A percentile compares a stretch with the other conserved stretches of the same genome.
Conservation (phyloP, 495 filamentous ascomycete species). For the Chaetomium fimeti region DNA sequence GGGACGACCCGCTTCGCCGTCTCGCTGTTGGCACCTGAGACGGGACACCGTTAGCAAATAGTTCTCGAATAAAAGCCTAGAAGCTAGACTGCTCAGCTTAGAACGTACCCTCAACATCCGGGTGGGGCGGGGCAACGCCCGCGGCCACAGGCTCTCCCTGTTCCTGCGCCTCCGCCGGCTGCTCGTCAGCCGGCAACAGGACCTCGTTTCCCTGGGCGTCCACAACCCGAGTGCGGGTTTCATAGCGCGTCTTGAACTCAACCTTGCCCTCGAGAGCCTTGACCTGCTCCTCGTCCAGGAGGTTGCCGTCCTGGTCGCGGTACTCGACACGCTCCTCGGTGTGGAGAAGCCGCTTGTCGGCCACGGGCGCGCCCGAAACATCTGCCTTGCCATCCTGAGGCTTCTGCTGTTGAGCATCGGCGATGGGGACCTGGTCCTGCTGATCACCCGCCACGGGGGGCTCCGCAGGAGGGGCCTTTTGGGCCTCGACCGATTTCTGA, state of each 20-base stretch:
- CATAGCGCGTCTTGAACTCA: constrained; percentile 89
- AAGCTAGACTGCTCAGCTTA: constrained; percentile 24
- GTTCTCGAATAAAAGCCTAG: not conserved
- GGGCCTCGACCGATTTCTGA: constrained; percentile 28
- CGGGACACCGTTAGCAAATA: not conserved
- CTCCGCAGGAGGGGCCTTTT: constrained; percentile 23
- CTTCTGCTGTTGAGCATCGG: constrained; percentile 15
- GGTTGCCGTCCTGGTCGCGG: constrained; percentile 87
- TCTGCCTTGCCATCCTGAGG: constrained; percentile 24
- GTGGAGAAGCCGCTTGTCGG: constrained; percentile 55
- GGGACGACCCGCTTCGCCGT: constrained; percentile 34
- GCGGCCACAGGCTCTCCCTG: constrained; percentile 18
- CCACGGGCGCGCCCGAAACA: constrained; percentile 47
- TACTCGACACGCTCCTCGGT: constrained; percentile 88
- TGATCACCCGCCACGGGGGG: constrained; percentile 22
- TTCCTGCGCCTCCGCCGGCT: constrained; percentile 18
- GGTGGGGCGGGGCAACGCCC: constrained; percentile 72
- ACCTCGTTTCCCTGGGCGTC: constrained; percentile 75
- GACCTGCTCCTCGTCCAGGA: constrained; percentile 81
- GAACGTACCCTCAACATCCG: constrained; percentile 66
- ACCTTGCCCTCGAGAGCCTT: constrained; percentile 84
- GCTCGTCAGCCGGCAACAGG: constrained; percentile 38
- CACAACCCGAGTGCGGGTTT: constrained; percentile 81
- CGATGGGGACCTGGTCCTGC: constrained; percentile 29
- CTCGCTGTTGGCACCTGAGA: constrained; percentile 32